Evolutionary conservation across 345 rosid species (phyloP), one percentile per base, ranked within the genome.

Genomic region (Conringia planisiliqua): DNA sequence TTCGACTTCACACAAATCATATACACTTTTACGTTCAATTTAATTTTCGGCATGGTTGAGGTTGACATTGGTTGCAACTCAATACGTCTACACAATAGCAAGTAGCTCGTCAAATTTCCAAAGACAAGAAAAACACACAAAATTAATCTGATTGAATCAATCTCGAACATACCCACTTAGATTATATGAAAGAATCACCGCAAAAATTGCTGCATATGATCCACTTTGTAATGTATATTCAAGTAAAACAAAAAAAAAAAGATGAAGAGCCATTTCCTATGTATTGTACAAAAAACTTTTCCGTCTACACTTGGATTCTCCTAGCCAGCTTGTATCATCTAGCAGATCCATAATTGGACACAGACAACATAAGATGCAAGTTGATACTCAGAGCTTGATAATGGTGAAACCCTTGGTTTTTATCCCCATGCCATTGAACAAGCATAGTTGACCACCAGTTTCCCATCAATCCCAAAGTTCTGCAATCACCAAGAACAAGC

Each of bases 371-470:
- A 8, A 14, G 77, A 27, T 39, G 43, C 65, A 64, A 73, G 57
- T 20, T 61, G 7, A 62, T 60, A 35, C 42, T 60, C 54, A 50
- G 60, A 72, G 43, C 43, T 16, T 48, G 32, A 8, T 13, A 4
- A 10, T n/a, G 54, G 14, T 24, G 5, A 48, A 3, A 32, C 26
- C n/a, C 2, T n/a, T 66, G 20, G 52, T 10, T 69, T 35, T 86
- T 83, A 93, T 62, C 98, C 97, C 98, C 98, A 87, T 46, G 96
- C 95, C 89, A 91, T 90, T 43, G 96, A 86, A 78, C 91, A 88
- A 27, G 96, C 97, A 71, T 91, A 91, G 80, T 93, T 89, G 12
- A 93, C 90, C 66, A 93, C 85, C 75, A 93, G 80, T 75, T 91
- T 91, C 68, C 98, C 98, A 82, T 87, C 93, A 77, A 88, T 85